These are phyloP conservation scores for Tulasnella sp. DNA, from an alignment of 768 basidiomycete species.

Conservation along the genomic window DNA sequence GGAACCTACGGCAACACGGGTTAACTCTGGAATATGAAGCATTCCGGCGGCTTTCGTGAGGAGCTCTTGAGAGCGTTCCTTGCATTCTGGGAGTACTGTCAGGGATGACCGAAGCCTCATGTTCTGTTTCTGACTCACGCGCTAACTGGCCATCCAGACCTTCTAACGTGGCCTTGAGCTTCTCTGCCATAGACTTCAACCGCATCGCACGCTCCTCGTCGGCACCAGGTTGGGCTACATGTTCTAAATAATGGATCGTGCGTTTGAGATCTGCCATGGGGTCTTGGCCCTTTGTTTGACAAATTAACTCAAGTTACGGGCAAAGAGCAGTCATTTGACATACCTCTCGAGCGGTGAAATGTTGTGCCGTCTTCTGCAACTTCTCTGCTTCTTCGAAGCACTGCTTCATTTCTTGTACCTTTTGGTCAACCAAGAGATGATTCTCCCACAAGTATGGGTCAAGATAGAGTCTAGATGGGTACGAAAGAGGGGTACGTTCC, in stretches of 20 bases:
- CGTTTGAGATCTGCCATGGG: slow-evolving; percentile 58
- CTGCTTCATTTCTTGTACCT: slow-evolving; percentile 40
- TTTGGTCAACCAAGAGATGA: slow-evolving; percentile 43
- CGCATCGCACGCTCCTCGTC: slow-evolving; percentile 48
- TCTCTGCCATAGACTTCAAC: slow-evolving; percentile 47
- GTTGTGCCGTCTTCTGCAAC: slow-evolving; percentile 43
- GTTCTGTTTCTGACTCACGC: slow-evolving; percentile 41
- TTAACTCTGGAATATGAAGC: slow-evolving; percentile 63
- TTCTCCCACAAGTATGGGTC: slow-evolving; percentile 69
- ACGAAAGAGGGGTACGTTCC: slow-evolving; percentile 48
- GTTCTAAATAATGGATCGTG: slow-evolving; percentile 66
- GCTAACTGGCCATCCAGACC: slow-evolving; percentile 53
- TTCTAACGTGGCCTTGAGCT: slow-evolving; percentile 53
- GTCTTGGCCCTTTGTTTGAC: slow-evolving; percentile 52
- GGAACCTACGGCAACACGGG: slow-evolving; percentile 52
- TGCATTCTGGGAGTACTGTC: slow-evolving; percentile 18
- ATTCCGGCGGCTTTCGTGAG: slow-evolving; percentile 46
- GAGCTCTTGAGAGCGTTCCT: slow-evolving; percentile 48
- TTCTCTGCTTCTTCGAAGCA: slow-evolving; percentile 54
- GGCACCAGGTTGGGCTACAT: slow-evolving; percentile 52
- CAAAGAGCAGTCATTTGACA: not conserved
- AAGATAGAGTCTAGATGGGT: slow-evolving; percentile 63
- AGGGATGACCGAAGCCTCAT: not conserved
- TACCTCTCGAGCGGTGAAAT: slow-evolving; percentile 17
- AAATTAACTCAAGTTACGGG: not conserved